Base-by-base conservation (phyloP, 2,329 filamentous ascomycete species). In the Thelonectria rubi region DNA sequence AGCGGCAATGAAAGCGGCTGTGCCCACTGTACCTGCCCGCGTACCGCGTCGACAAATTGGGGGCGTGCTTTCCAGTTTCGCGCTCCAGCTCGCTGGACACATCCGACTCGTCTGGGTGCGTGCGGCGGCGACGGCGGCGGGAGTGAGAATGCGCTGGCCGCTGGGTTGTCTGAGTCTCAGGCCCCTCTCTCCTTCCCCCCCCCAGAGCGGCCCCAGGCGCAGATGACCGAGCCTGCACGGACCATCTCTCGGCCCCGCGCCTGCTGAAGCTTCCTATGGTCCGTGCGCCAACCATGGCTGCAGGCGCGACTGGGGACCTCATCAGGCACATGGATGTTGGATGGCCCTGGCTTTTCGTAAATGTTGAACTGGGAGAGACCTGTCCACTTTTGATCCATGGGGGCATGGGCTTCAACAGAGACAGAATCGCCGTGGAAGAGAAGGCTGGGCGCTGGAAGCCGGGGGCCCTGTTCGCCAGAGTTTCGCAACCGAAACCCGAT, bases 141-240 rank as follows among this genome's bases (percentile, higher is more conserved):
- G 52, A 53, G 54, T 45, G 43, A 50, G 10, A 43, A 37, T 55
- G 54, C 48, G 49, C 48, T 52, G 56, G 39, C 60, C 47, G 48
- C 46, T 56, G 34, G 45, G 40, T 24, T 43, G 58, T 61, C 58
- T 58, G 39, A 17, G 39, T 42, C 39, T 42, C 39, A 34, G 32
- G 32, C 32, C 21, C 26, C 26, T 30, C 26, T 30, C 26, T 30
- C 26, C 26, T 30, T 30, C 26, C 26, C 26, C 26, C n/a, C 21
- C 47, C 53, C 48, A 65, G 62, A 61, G 66, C 65, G 69, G 68
- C 63, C 69, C 69, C 69, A 68, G 69, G 50, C 67, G 69, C 69
- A 72, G 64, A 72, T 72, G 69, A 72, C 69, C 69, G 69, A 72
- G 65, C 64, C 66, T 68, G 69, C 69, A 72, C 69, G 69, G 69